Evolutionary conservation across 140 eudicot genomes (phyloP).

Genomic region (Senecio squalidus): DNA sequence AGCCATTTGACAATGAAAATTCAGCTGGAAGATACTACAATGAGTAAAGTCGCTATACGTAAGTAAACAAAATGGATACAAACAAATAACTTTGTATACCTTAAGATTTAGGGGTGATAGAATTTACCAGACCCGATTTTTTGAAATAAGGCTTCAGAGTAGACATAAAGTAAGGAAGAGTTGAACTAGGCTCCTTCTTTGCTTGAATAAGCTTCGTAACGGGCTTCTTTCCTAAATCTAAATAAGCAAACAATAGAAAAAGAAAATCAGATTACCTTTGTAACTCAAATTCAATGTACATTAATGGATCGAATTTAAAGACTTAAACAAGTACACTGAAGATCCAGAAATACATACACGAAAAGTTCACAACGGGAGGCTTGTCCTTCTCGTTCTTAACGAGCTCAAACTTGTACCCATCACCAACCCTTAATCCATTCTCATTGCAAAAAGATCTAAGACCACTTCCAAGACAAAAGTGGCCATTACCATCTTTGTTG

Average conservation of each 20-base stretch:
- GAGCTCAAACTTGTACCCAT: constrained; percentile 25
- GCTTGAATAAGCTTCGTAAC: not conserved
- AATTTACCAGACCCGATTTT: not conserved
- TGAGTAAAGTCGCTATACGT: not conserved
- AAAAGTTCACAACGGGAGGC: constrained; percentile 18
- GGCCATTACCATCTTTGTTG: not conserved
- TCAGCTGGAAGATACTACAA: not conserved
- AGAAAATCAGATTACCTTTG: too few relatives aligned
- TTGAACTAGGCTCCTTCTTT: not conserved
- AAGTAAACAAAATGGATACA: not conserved
- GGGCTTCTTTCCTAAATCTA: not conserved
- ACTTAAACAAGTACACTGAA: not conserved
- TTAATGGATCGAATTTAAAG: too few relatives aligned
- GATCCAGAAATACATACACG: not conserved
- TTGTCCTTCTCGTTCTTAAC: constrained; percentile 18
- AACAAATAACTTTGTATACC: not conserved
- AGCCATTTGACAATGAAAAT: not conserved
- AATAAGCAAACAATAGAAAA: too few relatives aligned
- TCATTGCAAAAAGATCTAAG: not conserved
- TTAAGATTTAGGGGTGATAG: not conserved
- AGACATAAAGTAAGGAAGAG: not conserved
- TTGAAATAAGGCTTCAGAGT: not conserved
- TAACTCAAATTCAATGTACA: too few relatives aligned
- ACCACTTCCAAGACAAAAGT: not conserved
- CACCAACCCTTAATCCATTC: constrained; percentile 20